Percentiles rank a stretch among this genome's conserved stretches.
These are phyloP conservation scores for Diaporthe sp. DNA, from an alignment of 2,329 filamentous ascomycete species.

Conservation along the genomic window DNA sequence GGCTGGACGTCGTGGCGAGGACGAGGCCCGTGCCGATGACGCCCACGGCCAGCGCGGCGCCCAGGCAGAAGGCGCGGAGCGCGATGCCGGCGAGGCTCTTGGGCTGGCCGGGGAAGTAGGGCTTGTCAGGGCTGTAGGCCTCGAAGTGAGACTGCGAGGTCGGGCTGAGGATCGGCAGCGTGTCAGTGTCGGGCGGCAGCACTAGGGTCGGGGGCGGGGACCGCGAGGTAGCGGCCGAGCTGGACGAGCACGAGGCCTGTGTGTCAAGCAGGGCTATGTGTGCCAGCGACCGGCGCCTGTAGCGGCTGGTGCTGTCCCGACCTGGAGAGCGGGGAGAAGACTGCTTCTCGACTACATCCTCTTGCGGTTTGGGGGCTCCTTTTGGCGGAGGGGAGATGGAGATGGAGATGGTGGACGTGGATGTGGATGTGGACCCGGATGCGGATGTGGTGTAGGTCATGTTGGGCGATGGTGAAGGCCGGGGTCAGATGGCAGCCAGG, in stretches of 20 bases:
- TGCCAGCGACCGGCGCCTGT: slow-evolving; percentile 37
- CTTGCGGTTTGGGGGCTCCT: neutral
- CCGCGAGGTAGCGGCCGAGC: slow-evolving; percentile 26
- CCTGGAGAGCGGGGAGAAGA: slow-evolving; percentile 25
- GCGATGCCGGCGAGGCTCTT: slow-evolving; percentile 74
- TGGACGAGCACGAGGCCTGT: slow-evolving; percentile 21
- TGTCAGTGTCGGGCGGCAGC: slow-evolving; percentile 42
- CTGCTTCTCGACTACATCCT: slow-evolving; percentile 21
- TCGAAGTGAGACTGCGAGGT: slow-evolving; percentile 45
- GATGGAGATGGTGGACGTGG: slow-evolving; percentile 25
- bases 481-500: neutral
- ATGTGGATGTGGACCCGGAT: slow-evolving; percentile 21
- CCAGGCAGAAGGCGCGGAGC: slow-evolving; percentile 68
- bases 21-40: slow-evolving; percentile 50
- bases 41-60: slow-evolving; percentile 56
- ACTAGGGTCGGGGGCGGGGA: slow-evolving; percentile 23
- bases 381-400: slow-evolving; percentile 28
- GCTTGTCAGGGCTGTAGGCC: slow-evolving; percentile 46
- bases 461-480: neutral
- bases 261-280: slow-evolving; percentile 39
- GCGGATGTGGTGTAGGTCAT: slow-evolving; percentile 31
- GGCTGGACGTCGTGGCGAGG: slow-evolving; percentile 55
- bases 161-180: slow-evolving; percentile 48
- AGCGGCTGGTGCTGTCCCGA: slow-evolving; percentile 36
- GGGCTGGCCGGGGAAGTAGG: slow-evolving; percentile 59